These are phyloP conservation scores for Pouteria glomerata DNA, from an alignment of 148 eudicot species.

Conservation along the genomic window DNA sequence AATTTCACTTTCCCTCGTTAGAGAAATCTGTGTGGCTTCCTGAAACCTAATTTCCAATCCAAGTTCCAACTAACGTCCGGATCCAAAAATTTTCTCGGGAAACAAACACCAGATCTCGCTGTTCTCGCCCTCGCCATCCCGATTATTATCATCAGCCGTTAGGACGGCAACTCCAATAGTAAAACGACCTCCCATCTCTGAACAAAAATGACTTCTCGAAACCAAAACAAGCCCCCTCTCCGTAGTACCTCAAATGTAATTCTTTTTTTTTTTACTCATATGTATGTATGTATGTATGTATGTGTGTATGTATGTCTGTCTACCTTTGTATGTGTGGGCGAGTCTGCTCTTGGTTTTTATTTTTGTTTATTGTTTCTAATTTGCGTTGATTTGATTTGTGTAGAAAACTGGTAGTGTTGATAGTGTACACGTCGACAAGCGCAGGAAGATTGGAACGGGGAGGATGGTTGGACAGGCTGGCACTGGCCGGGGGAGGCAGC, in stretches of 20 bases:
- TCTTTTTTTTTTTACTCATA: too few species aligned
- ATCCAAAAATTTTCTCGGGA: constrained; percentile 1
- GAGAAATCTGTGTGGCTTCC: background rate
- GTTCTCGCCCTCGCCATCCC: background rate
- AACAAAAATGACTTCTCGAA: constrained; percentile 30
- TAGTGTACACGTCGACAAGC: constrained; percentile 39
- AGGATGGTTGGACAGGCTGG: constrained; percentile 35
- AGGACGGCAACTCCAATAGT: background rate
- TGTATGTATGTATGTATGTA: background rate
- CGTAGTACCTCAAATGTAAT: constrained; percentile 36
- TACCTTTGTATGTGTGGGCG: background rate
- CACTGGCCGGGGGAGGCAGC: constrained; percentile 38
- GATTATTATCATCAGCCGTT: background rate
- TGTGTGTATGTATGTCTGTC: background rate
- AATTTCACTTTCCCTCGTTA: background rate
- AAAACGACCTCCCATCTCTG: background rate
- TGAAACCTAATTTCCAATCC: constrained; percentile 7
- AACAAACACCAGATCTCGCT: constrained; percentile 12
- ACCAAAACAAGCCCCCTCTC: constrained; percentile 43
- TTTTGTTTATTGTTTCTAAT: background rate
- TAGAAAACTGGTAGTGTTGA: constrained; percentile 42
- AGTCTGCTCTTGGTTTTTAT: background rate
- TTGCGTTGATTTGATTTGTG: background rate
- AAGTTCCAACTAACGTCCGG: constrained; percentile 7
- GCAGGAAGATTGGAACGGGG: constrained; percentile 40